Evolutionary conservation across 2,329 filamentous ascomycete genomes (phyloP), one percentile per base, ranked within the genome.

Genomic region (Nannizziopsis arthrosporioides): DNA sequence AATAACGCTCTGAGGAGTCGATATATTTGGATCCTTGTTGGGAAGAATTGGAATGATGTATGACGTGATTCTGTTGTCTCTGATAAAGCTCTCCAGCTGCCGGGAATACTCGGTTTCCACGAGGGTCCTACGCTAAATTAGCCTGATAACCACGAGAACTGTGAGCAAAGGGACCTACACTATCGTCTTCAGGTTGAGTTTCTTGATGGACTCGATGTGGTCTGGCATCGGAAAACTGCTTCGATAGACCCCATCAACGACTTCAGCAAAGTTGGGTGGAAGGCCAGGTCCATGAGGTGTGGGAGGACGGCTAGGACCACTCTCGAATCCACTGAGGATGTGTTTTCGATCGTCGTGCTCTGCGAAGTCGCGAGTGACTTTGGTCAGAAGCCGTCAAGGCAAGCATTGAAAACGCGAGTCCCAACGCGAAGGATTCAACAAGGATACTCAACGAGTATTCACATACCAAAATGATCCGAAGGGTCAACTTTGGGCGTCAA

Each of bases 191-290:
- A 95, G 70, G 9, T 77, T 72, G 43, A 94, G 71, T 19, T 70
- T 71, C 57, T 75, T 69, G 47, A 94, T 68, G 59, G 84, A 90
- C 2, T 72, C 71, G 54, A 84, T 83, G 59, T 94, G 82, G 49
- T 81, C 74, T 4, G 74, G 65, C 52, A 79, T 71, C 2, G 89
- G 89, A 61, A 88, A 94, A 55, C 82, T 83, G 64, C 85, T 90
- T 45, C 89, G 78, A 62, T 86, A 94, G 22, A 95, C 73, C 7
- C 82, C 81, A 5, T 80, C 76, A 15, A 82, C 69, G 15, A 94
- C 82, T 22, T 79, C 68, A 14, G 83, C 85, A 64, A 90, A 94
- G 61, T 94, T 94, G 54, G 68, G 58, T 1, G 85, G 84, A n/a
- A 61, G 47, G 42, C 61, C 55, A 47, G 55, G 53, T 37, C 61